phyloP scores from a whole-genome alignment of 768 basidiomycete species.

The Dacryopinax spathularia region DNA sequence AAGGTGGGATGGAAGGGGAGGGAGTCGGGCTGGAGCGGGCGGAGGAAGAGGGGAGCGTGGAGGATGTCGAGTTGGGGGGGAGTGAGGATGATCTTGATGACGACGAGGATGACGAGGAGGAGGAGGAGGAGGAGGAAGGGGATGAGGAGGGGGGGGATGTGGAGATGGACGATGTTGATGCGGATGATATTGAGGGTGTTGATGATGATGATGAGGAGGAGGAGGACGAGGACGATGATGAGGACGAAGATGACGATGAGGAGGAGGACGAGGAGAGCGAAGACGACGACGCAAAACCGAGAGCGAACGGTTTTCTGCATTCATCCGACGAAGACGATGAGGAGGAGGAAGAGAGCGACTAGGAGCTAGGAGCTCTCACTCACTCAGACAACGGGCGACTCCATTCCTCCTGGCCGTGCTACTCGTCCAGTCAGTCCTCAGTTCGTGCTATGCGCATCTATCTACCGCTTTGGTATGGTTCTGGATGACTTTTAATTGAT shows the following conservation, averaged over 20 bases:
- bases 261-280: neutral
- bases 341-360: too few relatives aligned
- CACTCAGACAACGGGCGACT: too few relatives aligned
- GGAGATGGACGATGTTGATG: constrained; percentile 30
- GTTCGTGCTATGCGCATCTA: too few relatives aligned
- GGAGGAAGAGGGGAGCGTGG: constrained; percentile 14
- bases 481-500: too few relatives aligned
- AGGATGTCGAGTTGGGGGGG: constrained; percentile 15
- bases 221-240: neutral
- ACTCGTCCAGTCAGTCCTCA: too few relatives aligned
- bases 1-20: constrained; percentile 46
- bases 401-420: too few relatives aligned
- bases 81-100: constrained; percentile 37
- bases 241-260: neutral
- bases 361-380: too few relatives aligned
- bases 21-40: constrained; percentile 17
- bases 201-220: constrained; percentile 25
- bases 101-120: constrained; percentile 48
- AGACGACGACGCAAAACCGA: neutral
- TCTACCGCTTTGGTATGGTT: too few relatives aligned
- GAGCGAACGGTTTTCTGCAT: too few relatives aligned
- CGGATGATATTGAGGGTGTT: constrained; percentile 30
- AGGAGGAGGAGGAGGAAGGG: constrained; percentile 27
- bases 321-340: too few relatives aligned
- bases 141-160: constrained; percentile 38